phyloP scores from a whole-genome alignment of 148 eudicot genomes.

The Camellia sinensis region DNA sequence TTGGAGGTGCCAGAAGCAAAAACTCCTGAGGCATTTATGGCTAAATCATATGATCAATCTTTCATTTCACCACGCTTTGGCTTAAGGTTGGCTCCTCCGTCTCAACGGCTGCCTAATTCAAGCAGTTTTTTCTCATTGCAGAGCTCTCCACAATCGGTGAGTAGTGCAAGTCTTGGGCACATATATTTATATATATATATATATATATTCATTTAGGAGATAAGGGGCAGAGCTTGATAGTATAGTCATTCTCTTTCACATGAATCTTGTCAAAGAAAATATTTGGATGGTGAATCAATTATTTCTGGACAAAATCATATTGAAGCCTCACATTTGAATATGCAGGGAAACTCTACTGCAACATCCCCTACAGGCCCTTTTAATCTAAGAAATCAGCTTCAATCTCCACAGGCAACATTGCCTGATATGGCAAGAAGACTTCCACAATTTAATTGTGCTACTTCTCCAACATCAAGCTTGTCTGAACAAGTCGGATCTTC shows the following conservation, averaged over 20 bases:
- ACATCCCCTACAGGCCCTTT: slow-evolving; percentile 15
- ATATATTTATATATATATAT: neutral
- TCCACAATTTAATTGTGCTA: slow-evolving; percentile 17
- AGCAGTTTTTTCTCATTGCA: slow-evolving; percentile 19
- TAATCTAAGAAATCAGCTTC: slow-evolving; percentile 24
- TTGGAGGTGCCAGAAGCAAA: slow-evolving; percentile 22
- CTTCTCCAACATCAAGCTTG: slow-evolving; percentile 13
- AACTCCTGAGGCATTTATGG: slow-evolving; percentile 19
- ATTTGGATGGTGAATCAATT: neutral
- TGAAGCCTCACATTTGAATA: slow-evolving; percentile 12
- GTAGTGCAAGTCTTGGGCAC: slow-evolving; percentile 12
- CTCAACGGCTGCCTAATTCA: slow-evolving; percentile 18
- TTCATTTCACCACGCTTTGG: slow-evolving; percentile 25
- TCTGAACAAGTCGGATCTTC: slow-evolving; percentile 26
- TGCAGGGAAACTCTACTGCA: slow-evolving; percentile 34
- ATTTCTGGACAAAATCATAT: neutral
- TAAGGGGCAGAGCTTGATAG: neutral
- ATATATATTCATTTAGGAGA: too few relatives aligned
- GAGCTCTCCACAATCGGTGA: slow-evolving; percentile 24
- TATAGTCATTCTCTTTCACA: neutral
- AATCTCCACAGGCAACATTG: slow-evolving; percentile 20
- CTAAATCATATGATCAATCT: slow-evolving; percentile 22
- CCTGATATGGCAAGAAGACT: slow-evolving; percentile 14
- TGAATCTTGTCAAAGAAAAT: neutral
- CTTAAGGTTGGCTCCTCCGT: slow-evolving; percentile 27